Percentiles rank a stretch among this genome's conserved stretches.
Conservation (phyloP, 2,329 filamentous ascomycete species). For the Colletotrichum tabaci region DNA sequence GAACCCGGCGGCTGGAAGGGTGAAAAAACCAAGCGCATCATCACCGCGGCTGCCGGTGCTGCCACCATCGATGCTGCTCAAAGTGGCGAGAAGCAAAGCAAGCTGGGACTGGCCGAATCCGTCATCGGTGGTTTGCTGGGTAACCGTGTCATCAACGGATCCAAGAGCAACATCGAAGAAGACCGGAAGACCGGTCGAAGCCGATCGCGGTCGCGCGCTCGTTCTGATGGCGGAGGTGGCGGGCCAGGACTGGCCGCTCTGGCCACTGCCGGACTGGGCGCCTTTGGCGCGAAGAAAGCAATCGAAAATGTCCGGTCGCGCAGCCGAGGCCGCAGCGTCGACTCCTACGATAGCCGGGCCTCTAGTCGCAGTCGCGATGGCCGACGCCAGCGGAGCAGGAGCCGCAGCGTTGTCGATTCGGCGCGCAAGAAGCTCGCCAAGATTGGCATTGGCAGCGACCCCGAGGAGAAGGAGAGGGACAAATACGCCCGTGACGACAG, state of each 20-base stretch:
- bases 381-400: conserved; percentile 63
- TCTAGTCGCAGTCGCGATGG: conserved; percentile 31
- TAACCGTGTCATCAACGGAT: conserved; percentile 88
- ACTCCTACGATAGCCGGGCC: conserved; percentile 61
- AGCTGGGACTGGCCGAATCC: conserved; percentile 86
- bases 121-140: conserved; percentile 91
- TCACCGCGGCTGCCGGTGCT: conserved; percentile 89
- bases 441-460: conserved; percentile 69
- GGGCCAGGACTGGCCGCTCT: conserved; percentile 72
- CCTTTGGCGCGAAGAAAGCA: conserved; percentile 74
- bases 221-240: conserved; percentile 65
- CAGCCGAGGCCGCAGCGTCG: conserved; percentile 65
- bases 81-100: conserved; percentile 80
- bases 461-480: conserved; percentile 56
- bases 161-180: conserved; percentile 76
- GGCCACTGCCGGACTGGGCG: conserved; percentile 74
- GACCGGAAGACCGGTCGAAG: conserved; percentile 74
- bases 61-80: conserved; percentile 87
- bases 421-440: conserved; percentile 74
- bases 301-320: conserved; percentile 66
- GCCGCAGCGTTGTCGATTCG: conserved; percentile 76
- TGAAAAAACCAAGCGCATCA: conserved; percentile 90
- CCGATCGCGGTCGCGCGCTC: conserved; percentile 77
- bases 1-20: conserved; percentile 92
- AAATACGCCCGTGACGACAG: conserved; percentile 60